Evolutionary conservation across 441 rosid genomes (phyloP), one percentile per base, ranked within the genome.

Genomic region (California macrophylla): DNA sequence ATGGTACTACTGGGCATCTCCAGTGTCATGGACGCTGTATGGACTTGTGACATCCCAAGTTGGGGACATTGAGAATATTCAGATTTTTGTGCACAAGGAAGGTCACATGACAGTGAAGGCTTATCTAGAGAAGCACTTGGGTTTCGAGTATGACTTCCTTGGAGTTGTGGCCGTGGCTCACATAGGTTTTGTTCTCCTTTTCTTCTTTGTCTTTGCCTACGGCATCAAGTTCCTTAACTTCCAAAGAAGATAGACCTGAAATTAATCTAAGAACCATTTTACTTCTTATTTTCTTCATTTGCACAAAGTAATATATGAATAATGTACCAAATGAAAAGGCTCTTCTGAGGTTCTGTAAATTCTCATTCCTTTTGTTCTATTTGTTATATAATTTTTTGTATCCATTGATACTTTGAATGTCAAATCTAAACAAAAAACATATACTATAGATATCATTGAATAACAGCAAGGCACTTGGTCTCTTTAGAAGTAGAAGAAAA

Each of bases 1-100:
- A 67, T 92, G 98, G 97, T 90, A 90, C 67, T 92, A 92, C 68
- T 92, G 95, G 96, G 83, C 78, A 40, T 79, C 88, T 4, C 97
- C 98, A 0, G 86, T 84, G 72, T 82, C 97, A 0, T 93, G 98
- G 97, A 89, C 98, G 70, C 63, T 91, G 9, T 87, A 93, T 10
- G 97, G 98, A 0, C 80, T 93, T 23, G 81, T 93, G 64, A 79
- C 90, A 25, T 84, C 89, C 76, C 97, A 93, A 79, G 82, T 89
- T 20, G 98, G 98, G 28, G 87, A 89, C 76, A 80, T 10, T 0
- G 69, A 74, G 3, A 6, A 72, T 25, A 16, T 40, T 9, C 1
- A 0, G 0, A 61, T 93, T 54, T 74, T 72, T 3, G 70, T 89
- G 23, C 83, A 83, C 18, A 89, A 86, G 56, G n/a, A n/a, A 4